Base-by-base conservation (phyloP, 495 filamentous ascomycete species). In the Hyaloscypha finlandica region DNA sequence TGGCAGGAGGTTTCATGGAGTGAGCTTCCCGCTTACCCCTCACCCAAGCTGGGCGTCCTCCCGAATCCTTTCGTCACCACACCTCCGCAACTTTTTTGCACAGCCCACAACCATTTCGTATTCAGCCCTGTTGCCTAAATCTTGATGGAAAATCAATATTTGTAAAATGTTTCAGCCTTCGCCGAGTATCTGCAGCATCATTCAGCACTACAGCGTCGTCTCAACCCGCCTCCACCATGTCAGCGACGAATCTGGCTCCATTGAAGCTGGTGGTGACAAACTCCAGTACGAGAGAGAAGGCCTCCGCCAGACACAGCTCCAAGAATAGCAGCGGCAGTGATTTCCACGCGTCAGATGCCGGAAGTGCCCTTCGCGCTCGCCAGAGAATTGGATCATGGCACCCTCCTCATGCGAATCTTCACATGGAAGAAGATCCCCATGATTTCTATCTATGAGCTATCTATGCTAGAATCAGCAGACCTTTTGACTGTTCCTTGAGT, bases 401-500 rank as follows among this genome's bases (percentile, higher is more conserved):
- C 30, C 11, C 52, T 59, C 19, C 20, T 31, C 32, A 42, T 63
- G 39, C 30, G 12, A 33, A 62, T 25, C 39, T 62, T 9, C 59
- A 62, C 2, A 37, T 55, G 32, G 29, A 53, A n/a, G 33, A 65
- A 4, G 63, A 65, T 31, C 53, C 63, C 8, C 31, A 65, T 19
- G 54, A 65, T 31, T 48, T 65, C 12, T 65, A 65, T 32, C 37
- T 59, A 20, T 53, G 63, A 58, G 63, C 59, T 22, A 65, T 65
- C 32, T 65, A 65, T 48, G 54, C 53, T 11, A 32, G 63, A 48
- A 58, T 65, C 14, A 65, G 19, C 9, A 65, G 33, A 31, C 54
- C 63, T 32, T 65, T 65, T 48, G 52, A 65, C 33, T 65, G 52
- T 30, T 65, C 59, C 37, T 31, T 65, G n/a, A 29, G 29, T 22